phyloP scores from a whole-genome alignment of 352 stramenopile species.

The Pythium folliculosum region DNA sequence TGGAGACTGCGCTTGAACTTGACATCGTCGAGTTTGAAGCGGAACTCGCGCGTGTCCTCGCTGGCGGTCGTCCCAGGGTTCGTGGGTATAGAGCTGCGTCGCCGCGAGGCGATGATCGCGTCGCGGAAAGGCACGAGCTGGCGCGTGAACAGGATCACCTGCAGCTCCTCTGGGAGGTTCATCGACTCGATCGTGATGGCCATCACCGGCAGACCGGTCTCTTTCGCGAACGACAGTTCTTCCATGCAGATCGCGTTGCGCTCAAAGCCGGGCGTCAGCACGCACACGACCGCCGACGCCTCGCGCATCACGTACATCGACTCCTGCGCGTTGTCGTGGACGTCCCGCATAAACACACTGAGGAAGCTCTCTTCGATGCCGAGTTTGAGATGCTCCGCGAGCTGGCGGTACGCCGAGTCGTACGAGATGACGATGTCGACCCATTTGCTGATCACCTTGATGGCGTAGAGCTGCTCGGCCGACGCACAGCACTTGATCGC shows the following conservation, averaged over 20 bases:
- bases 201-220: constrained; percentile 66
- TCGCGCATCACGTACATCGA: constrained; percentile 63
- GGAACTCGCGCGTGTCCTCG: constrained; percentile 40
- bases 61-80: constrained; percentile 20
- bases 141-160: constrained; percentile 77
- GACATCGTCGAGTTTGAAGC: constrained; percentile 53
- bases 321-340: constrained; percentile 40
- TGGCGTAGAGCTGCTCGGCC: constrained; percentile 69
- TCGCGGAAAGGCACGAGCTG: constrained; percentile 79
- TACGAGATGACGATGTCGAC: constrained; percentile 83
- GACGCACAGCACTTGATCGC: constrained; percentile 78
- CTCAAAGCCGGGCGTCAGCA: constrained; percentile 71
- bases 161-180: constrained; percentile 66
- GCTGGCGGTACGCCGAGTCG: constrained; percentile 58
- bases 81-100: constrained; percentile 16
- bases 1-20: constrained; percentile 67
- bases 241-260: constrained; percentile 72
- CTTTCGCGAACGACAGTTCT: constrained; percentile 74
- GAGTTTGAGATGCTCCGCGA: constrained; percentile 59
- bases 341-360: constrained; percentile 70
- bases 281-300: constrained; percentile 68
- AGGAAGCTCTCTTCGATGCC: constrained; percentile 78
- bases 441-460: constrained; percentile 68
- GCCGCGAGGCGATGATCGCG: constrained; percentile 34
- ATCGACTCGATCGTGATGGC: constrained; percentile 67